A percentile compares a stretch with the other conserved stretches of the same genome.
Evolutionary conservation across 1,284 basidiomycete species (phyloP).

Genomic region (Ceratorhiza oryzae-sativae): DNA sequence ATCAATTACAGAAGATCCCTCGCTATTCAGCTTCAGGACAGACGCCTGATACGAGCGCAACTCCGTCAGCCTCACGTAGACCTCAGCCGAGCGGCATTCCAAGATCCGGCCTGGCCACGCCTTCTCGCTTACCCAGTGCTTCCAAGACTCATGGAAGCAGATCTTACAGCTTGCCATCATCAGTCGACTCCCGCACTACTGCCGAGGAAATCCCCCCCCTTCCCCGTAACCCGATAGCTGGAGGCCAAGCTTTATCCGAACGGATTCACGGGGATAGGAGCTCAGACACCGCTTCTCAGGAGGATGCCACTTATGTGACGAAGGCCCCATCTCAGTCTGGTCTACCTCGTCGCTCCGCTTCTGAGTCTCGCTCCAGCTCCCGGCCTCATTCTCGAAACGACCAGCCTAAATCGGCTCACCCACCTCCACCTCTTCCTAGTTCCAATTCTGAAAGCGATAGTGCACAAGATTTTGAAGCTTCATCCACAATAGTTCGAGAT

Average conservation of each 20-base stretch:
- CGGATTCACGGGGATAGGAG: not conserved
- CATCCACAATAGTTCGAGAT: not conserved
- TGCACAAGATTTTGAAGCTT: not conserved
- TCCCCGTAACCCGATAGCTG: not conserved
- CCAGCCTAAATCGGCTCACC: not conserved
- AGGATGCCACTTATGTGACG: not conserved
- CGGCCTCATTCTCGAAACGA: not conserved
- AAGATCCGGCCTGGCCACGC: not conserved
- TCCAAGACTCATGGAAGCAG: constrained; percentile 8
- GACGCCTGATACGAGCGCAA: not conserved
- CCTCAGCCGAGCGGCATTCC: constrained; percentile 17
- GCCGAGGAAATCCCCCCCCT: constrained; percentile 15
- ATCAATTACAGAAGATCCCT: not conserved
- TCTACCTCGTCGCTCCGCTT: constrained; percentile 17
- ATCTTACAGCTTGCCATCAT: constrained; percentile 25
- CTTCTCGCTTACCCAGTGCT: constrained; percentile 20
- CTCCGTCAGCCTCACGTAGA: not conserved
- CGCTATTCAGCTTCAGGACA: not conserved
- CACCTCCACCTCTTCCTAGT: constrained; percentile 12
- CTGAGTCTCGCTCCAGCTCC: constrained; percentile 10
- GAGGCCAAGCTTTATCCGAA: not conserved
- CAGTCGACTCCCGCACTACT: not conserved
- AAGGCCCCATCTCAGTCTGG: not conserved
- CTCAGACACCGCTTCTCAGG: not conserved
- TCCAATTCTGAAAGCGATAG: constrained; percentile 27